A percentile compares a stretch with the other conserved stretches of the same genome.
These are phyloP conservation scores for Colletotrichum navitas DNA, from an alignment of 2,329 filamentous ascomycete genomes.

Conservation along the genomic window DNA sequence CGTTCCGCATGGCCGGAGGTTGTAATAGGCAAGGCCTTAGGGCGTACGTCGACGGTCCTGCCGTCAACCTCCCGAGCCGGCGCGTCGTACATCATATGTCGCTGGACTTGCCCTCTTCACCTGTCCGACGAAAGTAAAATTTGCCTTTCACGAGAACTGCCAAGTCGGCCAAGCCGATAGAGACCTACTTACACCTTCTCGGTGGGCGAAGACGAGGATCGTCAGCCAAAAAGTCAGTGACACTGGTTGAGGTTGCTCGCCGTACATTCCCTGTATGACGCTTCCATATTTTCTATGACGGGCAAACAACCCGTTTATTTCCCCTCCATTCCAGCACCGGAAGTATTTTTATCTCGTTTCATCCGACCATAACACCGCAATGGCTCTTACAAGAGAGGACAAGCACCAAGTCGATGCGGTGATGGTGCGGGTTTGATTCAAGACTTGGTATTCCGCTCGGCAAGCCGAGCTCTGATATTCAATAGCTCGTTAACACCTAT, in stretches of 20 bases:
- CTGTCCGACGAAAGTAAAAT: neutral
- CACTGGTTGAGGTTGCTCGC: neutral
- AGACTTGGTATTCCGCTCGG: neutral
- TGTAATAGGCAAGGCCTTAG: neutral
- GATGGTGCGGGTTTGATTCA: neutral
- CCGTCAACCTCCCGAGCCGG: neutral
- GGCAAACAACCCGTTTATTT: neutral
- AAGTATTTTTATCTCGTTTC: neutral
- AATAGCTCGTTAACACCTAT: neutral
- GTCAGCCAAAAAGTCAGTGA: neutral
- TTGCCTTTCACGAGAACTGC: neutral
- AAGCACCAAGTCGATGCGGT: neutral
- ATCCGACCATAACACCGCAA: neutral
- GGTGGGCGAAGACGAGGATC: neutral
- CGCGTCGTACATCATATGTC: neutral
- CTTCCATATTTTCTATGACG: neutral
- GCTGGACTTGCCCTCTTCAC: neutral
- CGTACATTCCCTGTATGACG: neutral
- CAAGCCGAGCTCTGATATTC: neutral
- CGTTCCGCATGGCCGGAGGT: too few relatives aligned
- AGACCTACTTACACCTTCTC: neutral
- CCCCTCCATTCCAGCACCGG: accelerated
- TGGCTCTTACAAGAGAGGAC: neutral
- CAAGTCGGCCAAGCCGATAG: neutral
- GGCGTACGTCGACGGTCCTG: neutral